Percentiles rank a stretch among this genome's conserved stretches.
Evolutionary conservation across 352 stramenopile species (phyloP).

Genomic region (Globisporangium uncinulatum): DNA sequence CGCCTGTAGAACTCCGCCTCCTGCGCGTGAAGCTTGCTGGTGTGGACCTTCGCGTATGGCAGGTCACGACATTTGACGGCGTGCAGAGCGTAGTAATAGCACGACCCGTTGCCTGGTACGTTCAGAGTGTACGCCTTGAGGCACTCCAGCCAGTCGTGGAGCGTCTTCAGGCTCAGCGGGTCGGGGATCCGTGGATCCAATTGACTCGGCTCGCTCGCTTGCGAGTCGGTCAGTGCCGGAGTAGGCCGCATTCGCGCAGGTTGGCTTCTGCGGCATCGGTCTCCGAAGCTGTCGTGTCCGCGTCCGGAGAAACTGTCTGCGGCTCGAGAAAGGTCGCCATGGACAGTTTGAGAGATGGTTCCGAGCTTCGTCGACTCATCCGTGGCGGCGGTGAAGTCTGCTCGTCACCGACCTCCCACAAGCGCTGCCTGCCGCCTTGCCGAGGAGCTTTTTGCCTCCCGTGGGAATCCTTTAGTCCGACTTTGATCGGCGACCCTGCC

Average conservation of each 20-base stretch:
- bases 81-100: not conserved
- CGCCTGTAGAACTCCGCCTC: not conserved
- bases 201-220: no score
- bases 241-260: no score
- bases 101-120: not conserved
- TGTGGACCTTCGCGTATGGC: not conserved
- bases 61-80: not conserved
- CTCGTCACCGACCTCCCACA: no score
- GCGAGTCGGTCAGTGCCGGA: no score
- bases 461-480: no score
- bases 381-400: no score
- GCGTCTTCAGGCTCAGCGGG: not conserved
- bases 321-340: not conserved
- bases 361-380: not conserved
- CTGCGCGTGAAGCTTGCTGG: not conserved
- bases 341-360: not conserved
- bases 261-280: no score
- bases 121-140: not conserved
- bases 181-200: not conserved
- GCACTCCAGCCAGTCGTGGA: not conserved
- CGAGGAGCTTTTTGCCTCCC: no score
- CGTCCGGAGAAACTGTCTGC: no score
- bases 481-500: no score
- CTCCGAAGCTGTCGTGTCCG: no score
- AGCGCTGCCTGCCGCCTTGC: not conserved